Percentiles rank a stretch among this genome's conserved stretches.
Evolutionary conservation across 495 filamentous ascomycete genomes (phyloP).

Genomic region (Astrothelium macrocarpum): DNA sequence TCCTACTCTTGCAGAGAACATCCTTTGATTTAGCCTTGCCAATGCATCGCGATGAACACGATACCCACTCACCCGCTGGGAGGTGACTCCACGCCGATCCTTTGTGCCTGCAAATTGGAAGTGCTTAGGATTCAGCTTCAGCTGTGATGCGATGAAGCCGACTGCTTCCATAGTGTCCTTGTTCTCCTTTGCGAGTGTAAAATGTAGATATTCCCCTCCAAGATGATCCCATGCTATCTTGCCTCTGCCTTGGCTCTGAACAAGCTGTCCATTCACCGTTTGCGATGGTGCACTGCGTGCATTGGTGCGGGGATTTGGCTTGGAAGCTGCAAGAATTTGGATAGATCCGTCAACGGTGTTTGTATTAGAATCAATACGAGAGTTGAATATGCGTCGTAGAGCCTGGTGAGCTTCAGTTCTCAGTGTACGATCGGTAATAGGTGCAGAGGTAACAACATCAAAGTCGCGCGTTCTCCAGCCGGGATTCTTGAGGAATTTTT

Average conservation of each 20-base stretch:
- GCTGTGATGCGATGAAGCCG: conserved; percentile 54
- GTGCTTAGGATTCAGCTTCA: conserved; percentile 56
- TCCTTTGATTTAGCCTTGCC: conserved; percentile 48
- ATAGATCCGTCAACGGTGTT: conserved; percentile 42
- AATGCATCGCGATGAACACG: conserved; percentile 56
- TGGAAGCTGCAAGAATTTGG: conserved; percentile 42
- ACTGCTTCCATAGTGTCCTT: conserved; percentile 95
- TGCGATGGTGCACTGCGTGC: conserved; percentile 16
- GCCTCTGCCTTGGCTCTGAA: conserved; percentile 16
- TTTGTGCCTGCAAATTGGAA: conserved; percentile 92
- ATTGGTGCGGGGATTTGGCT: conserved; percentile 23
- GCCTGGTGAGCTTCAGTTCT: conserved; percentile 56
- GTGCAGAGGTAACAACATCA: conserved; percentile 27
- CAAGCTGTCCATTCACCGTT: conserved; percentile 22
- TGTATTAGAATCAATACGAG: conserved; percentile 55
- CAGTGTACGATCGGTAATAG: conserved; percentile 47
- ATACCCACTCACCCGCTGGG: conserved; percentile 69
- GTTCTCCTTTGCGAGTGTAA: conserved; percentile 95
- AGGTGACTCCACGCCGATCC: conserved; percentile 79
- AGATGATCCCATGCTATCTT: conserved; percentile 50
- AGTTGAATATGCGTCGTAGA: conserved; percentile 59
- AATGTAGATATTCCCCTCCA: conserved; percentile 77
- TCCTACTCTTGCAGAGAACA: conserved; percentile 59
- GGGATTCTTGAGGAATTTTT: conserved; percentile 19
- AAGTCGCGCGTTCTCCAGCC: conserved; percentile 34